Base-by-base conservation (phyloP, 768 basidiomycete genomes). In the Gloeostereum incarnatum region DNA sequence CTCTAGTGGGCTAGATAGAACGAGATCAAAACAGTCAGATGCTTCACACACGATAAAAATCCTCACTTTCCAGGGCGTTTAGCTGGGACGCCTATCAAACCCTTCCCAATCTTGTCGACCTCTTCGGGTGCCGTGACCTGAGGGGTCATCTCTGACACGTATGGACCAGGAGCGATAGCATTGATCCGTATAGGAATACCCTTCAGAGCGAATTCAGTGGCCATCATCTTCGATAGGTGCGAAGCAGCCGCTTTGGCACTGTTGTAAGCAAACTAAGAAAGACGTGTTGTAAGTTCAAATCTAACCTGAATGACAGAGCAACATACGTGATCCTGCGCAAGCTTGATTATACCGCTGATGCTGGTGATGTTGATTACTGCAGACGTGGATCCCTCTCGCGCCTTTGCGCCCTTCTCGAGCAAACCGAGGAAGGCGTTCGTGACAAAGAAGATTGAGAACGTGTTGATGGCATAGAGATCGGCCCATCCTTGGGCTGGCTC, bases 261-360 rank as follows among this genome's bases (percentile, higher is more conserved):
- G 55, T 89, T 89, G 56, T 89, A 89, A 20, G 71, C 74, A 52
- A 88, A 88, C 86, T 89, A 27, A 36, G 4, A 34, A 26, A 34
- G 3, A 2, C 31, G 9, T 21, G n/a, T n/a, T n/a, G n/a, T n/a
- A n/a, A n/a, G n/a, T n/a, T 39, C 16, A 6, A 3, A 7, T 35
- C 10, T 13, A 21, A 19, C 13, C 24, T 6, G 9, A 5, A 35
- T 10, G 9, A 17, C 11, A 16, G 9, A 10, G 22, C 13, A 31
- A 57, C 80, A n/a, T 56, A 87, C 86, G 49, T 89, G 86, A 43
- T 78, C 69, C 54, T 88, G 85, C 1, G 81, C 72, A 16, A 85
- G 42, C 56, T 82, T 85, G 41, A 70, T 65, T 36, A 78, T 35
- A 2, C 85, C 87, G 42, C 82, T 85, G 38, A 88, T 76, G 36